phyloP scores from a whole-genome alignment of 768 basidiomycete species.

The Neoboletus magnificus region DNA sequence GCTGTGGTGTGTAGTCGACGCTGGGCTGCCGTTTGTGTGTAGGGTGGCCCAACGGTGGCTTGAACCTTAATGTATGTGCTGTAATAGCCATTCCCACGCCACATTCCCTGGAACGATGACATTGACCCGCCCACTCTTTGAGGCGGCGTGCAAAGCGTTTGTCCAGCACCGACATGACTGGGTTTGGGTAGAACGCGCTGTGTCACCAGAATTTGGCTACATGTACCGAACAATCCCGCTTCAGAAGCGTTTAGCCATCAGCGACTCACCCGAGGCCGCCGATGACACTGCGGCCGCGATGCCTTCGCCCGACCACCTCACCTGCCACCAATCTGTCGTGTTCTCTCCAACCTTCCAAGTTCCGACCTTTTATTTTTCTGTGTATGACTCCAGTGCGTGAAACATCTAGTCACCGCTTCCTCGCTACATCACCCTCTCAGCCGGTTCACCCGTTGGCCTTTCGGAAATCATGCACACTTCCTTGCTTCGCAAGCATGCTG shows the following conservation, averaged over 20 bases:
- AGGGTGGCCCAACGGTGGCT: constrained; percentile 42
- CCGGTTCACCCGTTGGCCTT: constrained; percentile 60
- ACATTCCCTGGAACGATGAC: constrained; percentile 26
- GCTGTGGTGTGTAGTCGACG: constrained; percentile 36
- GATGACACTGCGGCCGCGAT: constrained; percentile 42
- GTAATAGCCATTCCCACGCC: constrained; percentile 42
- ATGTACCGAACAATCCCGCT: constrained; percentile 40
- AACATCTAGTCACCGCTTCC: constrained; percentile 7
- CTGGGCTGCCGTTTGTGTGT: constrained; percentile 10
- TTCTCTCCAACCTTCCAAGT: constrained; percentile 79
- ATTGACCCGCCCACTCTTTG: constrained; percentile 56
- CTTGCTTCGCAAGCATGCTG: constrained; percentile 52
- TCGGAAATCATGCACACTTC: constrained; percentile 52
- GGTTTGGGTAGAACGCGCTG: constrained; percentile 60
- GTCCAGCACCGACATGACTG: constrained; percentile 44
- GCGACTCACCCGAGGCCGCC: constrained; percentile 14
- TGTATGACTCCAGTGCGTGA: constrained; percentile 65
- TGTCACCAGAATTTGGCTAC: constrained; percentile 47
- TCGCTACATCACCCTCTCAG: constrained; percentile 38
- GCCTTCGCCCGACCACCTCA: constrained; percentile 34
- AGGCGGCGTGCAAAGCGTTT: constrained; percentile 53
- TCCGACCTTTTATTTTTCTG: constrained; percentile 79
- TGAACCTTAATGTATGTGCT: constrained; percentile 53
- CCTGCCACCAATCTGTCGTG: constrained; percentile 63
- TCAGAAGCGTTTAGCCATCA: constrained; percentile 2